phyloP scores from a whole-genome alignment of 805 yeast species.

The Yamadazyma tumulicola region DNA sequence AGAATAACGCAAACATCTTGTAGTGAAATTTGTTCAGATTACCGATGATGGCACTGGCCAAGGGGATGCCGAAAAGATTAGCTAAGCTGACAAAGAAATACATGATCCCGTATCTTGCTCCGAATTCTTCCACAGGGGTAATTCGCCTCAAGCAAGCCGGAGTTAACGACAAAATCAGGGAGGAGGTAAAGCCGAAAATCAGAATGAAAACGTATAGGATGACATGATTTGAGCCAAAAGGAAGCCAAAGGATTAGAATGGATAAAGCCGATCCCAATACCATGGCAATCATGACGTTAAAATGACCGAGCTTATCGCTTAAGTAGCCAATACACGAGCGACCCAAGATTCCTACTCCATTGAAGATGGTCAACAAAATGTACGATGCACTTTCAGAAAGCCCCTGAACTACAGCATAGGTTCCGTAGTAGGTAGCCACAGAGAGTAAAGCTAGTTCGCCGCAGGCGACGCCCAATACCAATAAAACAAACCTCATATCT shows the following conservation, averaged over 20 bases:
- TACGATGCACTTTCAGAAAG: conserved; percentile 41
- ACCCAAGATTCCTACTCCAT: conserved; percentile 47
- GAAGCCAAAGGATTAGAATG: conserved; percentile 61
- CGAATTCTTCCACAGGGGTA: conserved; percentile 61
- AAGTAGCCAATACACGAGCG: conserved; percentile 51
- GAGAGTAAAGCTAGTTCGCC: conserved; percentile 52
- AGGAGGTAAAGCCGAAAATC: conserved; percentile 55
- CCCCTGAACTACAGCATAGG: conserved; percentile 54
- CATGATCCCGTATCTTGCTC: conserved; percentile 65
- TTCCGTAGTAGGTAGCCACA: conserved; percentile 51
- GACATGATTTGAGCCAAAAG: conserved; percentile 47
- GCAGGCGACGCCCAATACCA: conserved; percentile 39
- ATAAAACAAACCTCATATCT: conserved; percentile 31
- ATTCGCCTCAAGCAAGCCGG: conserved; percentile 71
- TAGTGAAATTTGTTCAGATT: conserved; percentile 25
- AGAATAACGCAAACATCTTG: conserved; percentile 29
- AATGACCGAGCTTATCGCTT: conserved; percentile 54
- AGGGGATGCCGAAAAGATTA: conserved; percentile 34
- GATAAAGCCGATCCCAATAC: conserved; percentile 43
- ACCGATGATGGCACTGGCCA: conserved; percentile 36
- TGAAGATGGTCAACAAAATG: conserved; percentile 44
- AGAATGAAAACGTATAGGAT: conserved; percentile 52
- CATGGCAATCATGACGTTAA: conserved; percentile 52
- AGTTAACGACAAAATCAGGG: conserved; percentile 60
- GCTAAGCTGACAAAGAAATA: conserved; percentile 54